These are phyloP conservation scores for Puccinia horiana DNA, from an alignment of 1,284 basidiomycete species.

Conservation along the genomic window DNA sequence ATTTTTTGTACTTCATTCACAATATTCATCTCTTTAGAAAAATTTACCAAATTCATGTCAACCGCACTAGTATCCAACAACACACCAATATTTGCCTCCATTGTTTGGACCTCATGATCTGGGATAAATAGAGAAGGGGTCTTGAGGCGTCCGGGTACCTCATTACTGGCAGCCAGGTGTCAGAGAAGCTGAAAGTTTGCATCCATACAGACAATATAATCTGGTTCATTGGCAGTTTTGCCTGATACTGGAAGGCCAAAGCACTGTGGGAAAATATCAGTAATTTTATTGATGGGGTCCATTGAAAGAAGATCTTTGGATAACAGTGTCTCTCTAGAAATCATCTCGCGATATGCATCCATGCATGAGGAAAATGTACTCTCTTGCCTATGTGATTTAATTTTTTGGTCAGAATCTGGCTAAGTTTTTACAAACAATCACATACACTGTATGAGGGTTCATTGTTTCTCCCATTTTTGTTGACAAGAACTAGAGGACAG, in stretches of 20 bases:
- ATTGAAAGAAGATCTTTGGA: neutral
- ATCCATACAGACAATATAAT: slow-evolving; percentile 18
- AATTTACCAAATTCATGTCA: neutral
- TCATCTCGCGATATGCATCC: neutral
- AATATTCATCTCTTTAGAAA: too few species aligned
- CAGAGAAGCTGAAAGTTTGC: slow-evolving; percentile 8
- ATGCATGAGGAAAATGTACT: slow-evolving; percentile 7
- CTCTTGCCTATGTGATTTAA: neutral
- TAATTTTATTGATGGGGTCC: neutral
- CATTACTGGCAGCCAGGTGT: neutral
- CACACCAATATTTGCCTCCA: neutral
- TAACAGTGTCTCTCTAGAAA: neutral
- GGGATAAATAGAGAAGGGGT: neutral
- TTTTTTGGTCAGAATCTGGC: neutral
- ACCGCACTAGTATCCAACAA: too few species aligned
- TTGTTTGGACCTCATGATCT: neutral
- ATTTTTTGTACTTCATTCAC: too few species aligned
- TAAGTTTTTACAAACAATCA: neutral
- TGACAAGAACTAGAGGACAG: slow-evolving; percentile 1
- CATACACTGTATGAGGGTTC: neutral
- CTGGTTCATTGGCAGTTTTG: neutral
- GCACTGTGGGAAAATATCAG: slow-evolving; percentile 3
- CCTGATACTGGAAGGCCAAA: neutral
- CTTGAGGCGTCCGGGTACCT: neutral
- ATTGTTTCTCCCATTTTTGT: neutral